A percentile compares a stretch with the other conserved stretches of the same genome.
These are phyloP conservation scores for Saccharum hybrid DNA, from an alignment of 202 grass and related monocot genomes.

Conservation along the genomic window DNA sequence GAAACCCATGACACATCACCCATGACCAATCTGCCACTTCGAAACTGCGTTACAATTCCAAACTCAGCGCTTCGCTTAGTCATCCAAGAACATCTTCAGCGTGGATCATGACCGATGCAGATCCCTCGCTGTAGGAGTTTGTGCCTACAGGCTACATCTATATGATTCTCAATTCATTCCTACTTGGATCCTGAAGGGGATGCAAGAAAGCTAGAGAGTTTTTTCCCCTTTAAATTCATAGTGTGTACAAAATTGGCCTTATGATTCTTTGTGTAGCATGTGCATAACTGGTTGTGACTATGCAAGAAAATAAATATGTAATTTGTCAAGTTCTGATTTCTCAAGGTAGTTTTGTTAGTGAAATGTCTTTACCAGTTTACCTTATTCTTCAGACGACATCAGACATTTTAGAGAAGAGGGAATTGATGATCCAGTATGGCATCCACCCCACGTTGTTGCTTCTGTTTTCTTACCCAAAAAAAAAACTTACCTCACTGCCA, in stretches of 20 bases:
- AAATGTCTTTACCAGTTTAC: background rate
- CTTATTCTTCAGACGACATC: background rate
- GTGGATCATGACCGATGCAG: background rate
- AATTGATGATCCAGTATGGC: background rate
- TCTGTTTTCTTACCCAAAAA: too few species aligned
- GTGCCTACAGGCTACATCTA: background rate
- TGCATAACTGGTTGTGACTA: background rate
- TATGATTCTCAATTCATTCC: background rate
- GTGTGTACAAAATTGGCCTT: background rate
- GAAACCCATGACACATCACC: conserved; percentile 47
- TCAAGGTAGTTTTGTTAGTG: background rate
- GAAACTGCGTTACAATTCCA: conserved; percentile 36
- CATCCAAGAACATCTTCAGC: conserved; percentile 59
- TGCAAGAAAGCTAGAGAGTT: background rate
- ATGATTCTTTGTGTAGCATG: background rate
- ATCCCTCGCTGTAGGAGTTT: background rate
- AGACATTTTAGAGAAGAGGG: background rate
- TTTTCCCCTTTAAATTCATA: background rate
- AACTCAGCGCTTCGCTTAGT: conserved; percentile 55
- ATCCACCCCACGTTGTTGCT: background rate
- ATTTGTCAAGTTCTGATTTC: background rate
- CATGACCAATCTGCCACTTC: conserved; percentile 55
- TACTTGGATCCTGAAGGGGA: background rate
- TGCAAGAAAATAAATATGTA: background rate
- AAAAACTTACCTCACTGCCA: too few species aligned